These are phyloP conservation scores for Chrysoporthe deuterocubensis DNA, from an alignment of 2,329 filamentous ascomycete genomes.

Conservation along the genomic window DNA sequence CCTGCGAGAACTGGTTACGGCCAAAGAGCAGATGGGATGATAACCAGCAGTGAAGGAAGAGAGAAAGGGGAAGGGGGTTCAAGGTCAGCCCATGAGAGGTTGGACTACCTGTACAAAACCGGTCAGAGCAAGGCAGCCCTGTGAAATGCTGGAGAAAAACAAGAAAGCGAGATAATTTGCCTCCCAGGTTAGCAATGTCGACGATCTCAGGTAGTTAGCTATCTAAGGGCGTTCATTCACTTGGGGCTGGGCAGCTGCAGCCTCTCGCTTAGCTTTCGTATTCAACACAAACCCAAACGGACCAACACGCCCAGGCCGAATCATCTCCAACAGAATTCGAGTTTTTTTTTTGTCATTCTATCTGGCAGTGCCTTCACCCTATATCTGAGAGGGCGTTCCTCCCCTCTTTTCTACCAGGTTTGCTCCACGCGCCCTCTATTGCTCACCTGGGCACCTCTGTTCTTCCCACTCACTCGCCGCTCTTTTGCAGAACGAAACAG, in stretches of 20 bases:
- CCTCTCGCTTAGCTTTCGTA: neutral
- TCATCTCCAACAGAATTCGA: too few relatives aligned
- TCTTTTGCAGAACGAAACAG: neutral
- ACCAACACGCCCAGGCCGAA: neutral
- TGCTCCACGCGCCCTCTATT: too few relatives aligned
- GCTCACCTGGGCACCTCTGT: neutral
- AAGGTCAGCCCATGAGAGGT: neutral
- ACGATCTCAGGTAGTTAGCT: too few relatives aligned
- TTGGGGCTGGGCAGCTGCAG: neutral
- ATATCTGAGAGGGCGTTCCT: neutral
- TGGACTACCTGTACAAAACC: neutral
- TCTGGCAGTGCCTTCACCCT: neutral
- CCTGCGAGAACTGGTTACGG: neutral
- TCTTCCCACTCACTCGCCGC: neutral
- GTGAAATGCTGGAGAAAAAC: neutral
- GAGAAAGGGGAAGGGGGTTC: neutral
- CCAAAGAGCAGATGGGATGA: neutral
- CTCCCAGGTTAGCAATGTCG: too few relatives aligned
- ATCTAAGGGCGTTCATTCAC: neutral
- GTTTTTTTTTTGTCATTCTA: neutral
- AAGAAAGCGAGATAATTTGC: too few relatives aligned
- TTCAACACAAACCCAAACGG: neutral
- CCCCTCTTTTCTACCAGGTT: neutral
- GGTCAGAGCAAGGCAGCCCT: neutral
- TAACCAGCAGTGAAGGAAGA: neutral